Percentiles rank a stretch among this genome's conserved stretches.
These are phyloP conservation scores for Spizellomyces punctatus DNA, from an alignment of 192 early-diverging fungal genomes.

Conservation along the genomic window DNA sequence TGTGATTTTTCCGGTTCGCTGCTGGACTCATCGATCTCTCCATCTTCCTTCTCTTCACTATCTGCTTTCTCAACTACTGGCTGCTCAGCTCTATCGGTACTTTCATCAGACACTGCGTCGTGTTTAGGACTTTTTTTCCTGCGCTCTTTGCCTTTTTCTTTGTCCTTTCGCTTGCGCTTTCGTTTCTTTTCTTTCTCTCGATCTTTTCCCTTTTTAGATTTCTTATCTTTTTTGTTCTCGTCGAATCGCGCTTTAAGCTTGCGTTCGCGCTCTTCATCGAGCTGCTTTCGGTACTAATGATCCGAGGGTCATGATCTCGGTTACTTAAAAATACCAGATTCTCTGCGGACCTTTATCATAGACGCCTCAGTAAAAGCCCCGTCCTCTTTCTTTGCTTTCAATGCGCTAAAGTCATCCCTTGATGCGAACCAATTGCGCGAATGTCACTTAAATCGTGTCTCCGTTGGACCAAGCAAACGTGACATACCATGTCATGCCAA, in stretches of 20 bases:
- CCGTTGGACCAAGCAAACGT: neutral
- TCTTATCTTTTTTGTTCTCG: constrained; percentile 8
- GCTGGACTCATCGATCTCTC: no score
- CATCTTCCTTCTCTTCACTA: no score
- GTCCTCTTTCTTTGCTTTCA: constrained; percentile 23
- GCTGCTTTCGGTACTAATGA: constrained; percentile 17
- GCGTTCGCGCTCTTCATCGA: constrained; percentile 13
- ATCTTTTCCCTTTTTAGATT: neutral
- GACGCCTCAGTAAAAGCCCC: constrained; percentile 16
- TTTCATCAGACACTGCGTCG: no score
- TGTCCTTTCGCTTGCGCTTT: constrained; percentile 1
- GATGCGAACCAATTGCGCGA: neutral
- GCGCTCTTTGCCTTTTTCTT: neutral
- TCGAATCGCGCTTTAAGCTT: constrained; percentile 9
- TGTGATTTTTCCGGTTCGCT: no score
- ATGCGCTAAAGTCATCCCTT: constrained; percentile 16
- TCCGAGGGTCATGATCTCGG: neutral
- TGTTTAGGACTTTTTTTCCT: no score
- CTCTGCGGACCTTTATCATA: constrained; percentile 12
- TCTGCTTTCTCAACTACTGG: no score
- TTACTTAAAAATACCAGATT: neutral
- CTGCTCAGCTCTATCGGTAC: no score
- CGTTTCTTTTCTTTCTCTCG: neutral
- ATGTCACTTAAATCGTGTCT: neutral
- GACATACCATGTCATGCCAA: constrained; percentile 24